Evolutionary conservation across 2,329 filamentous ascomycete genomes (phyloP).

Genomic region (Neofusicoccum ribis): DNA sequence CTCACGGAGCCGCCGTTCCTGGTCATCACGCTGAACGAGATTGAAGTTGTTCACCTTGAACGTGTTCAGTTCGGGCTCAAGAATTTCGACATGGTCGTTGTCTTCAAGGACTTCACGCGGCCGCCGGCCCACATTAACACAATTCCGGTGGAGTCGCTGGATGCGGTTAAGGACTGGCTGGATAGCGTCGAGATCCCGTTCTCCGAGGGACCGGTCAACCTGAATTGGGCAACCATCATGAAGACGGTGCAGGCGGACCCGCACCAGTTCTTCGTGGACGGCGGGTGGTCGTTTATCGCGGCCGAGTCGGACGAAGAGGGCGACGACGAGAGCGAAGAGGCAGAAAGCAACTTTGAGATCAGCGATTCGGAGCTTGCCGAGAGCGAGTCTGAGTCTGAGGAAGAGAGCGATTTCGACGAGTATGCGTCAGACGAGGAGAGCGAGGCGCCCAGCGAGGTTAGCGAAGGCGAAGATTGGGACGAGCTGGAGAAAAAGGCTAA

Average conservation of each 20-base stretch:
- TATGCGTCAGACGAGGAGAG: slow-evolving; percentile 81
- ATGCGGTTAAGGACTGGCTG: slow-evolving; percentile 96
- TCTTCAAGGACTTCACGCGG: slow-evolving; percentile 96
- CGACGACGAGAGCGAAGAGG: slow-evolving; percentile 71
- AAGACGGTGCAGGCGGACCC: slow-evolving; percentile 95
- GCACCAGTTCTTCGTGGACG: slow-evolving; percentile 91
- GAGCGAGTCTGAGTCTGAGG: slow-evolving; percentile 77
- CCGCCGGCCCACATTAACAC: slow-evolving; percentile 94
- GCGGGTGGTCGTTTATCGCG: slow-evolving; percentile 90
- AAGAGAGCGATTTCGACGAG: slow-evolving; percentile 91
- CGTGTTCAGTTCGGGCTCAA: slow-evolving; percentile 95
- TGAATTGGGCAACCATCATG: slow-evolving; percentile 99
- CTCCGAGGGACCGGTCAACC: slow-evolving; percentile 90
- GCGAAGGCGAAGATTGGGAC: slow-evolving; percentile 87
- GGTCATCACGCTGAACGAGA: slow-evolving; percentile 91
- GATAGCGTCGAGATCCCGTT: slow-evolving; percentile 94
- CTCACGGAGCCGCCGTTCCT: slow-evolving; percentile 96
- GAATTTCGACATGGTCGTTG: slow-evolving; percentile 98
- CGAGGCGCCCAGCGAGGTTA: slow-evolving; percentile 49
- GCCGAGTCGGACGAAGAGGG: slow-evolving; percentile 85
- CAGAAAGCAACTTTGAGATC: slow-evolving; percentile 91
- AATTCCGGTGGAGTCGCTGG: slow-evolving; percentile 91
- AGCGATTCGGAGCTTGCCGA: slow-evolving; percentile 75
- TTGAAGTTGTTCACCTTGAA: slow-evolving; percentile 94
- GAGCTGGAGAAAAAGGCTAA: slow-evolving; percentile 85